Conservation (phyloP, 192 early-diverging fungal genomes). For the Lobosporangium transversale region DNA sequence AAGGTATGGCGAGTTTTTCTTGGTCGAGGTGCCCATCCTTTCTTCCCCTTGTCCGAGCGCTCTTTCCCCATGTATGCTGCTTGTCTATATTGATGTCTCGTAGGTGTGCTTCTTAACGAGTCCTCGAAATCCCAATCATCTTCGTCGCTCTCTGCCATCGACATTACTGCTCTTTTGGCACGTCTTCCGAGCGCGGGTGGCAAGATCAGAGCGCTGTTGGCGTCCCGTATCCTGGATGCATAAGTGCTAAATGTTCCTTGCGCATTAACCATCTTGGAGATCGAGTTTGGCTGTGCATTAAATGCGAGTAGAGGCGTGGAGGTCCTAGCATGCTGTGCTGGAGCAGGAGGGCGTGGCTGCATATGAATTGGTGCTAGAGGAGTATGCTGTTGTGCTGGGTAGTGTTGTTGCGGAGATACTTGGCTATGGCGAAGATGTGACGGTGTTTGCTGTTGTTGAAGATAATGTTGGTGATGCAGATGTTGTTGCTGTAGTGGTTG, state of each 20-base stretch:
- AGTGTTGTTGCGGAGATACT: background rate
- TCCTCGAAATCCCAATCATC: constrained; percentile 60
- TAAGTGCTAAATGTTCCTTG: constrained; percentile 61
- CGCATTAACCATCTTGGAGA: constrained; percentile 15
- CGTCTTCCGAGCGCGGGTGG: constrained; percentile 52
- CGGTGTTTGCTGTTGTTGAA: constrained; percentile 7
- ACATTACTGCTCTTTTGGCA: constrained; percentile 49
- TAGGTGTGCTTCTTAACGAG: constrained; percentile 44
- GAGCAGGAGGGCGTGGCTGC: constrained; percentile 3
- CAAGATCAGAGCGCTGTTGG: constrained; percentile 61
- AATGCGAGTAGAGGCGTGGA: constrained; percentile 2
- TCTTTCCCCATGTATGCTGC: constrained; percentile 24
- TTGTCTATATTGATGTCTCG: constrained; percentile 14
- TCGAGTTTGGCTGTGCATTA: no score
- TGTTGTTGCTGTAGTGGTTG: constrained; percentile 3
- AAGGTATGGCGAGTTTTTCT: constrained; percentile 53
- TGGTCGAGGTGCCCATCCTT: constrained; percentile 24
- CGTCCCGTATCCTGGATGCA: constrained; percentile 58
- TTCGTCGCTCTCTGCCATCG: constrained; percentile 57
- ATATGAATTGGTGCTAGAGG: background rate
- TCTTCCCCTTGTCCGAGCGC: constrained; percentile 51
- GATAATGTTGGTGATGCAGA: constrained; percentile 6
- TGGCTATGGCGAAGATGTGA: constrained; percentile 1
- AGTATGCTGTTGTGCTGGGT: background rate
- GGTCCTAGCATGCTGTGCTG: background rate